These are phyloP conservation scores for Coemansia sp. DNA, from an alignment of 192 early-diverging fungal genomes.

Conservation along the genomic window DNA sequence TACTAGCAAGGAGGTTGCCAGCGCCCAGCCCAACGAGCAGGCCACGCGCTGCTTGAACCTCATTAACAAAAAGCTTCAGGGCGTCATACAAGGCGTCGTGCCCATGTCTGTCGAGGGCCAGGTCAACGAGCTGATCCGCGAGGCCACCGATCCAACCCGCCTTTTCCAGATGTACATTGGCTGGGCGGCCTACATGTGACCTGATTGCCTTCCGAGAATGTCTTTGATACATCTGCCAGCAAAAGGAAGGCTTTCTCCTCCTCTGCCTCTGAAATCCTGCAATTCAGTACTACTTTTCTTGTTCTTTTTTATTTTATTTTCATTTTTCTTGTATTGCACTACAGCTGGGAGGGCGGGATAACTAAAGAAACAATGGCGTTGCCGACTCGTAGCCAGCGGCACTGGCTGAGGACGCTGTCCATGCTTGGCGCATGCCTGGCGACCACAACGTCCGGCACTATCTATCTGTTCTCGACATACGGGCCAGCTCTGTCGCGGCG, in stretches of 20 bases:
- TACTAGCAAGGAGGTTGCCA: slow-evolving; percentile 14
- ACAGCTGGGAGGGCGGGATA: too few species aligned
- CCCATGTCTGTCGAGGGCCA: slow-evolving; percentile 77
- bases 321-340: background rate
- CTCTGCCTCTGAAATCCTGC: too few species aligned
- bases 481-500: slow-evolving; percentile 56
- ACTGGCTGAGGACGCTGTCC: slow-evolving; percentile 46
- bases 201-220: too few species aligned
- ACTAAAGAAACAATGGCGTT: slow-evolving; percentile 12
- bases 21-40: slow-evolving; percentile 56
- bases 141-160: slow-evolving; percentile 70
- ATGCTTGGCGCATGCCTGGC: slow-evolving; percentile 57
- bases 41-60: slow-evolving; percentile 62
- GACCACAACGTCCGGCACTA: slow-evolving; percentile 60
- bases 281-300: too few species aligned
- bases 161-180: slow-evolving; percentile 91
- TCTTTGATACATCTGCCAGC: background rate
- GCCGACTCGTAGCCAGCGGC: slow-evolving; percentile 33
- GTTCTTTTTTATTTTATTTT: slow-evolving; percentile 3
- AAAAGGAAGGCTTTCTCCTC: too few species aligned
- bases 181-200: slow-evolving; percentile 58
- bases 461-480: slow-evolving; percentile 71
- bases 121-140: slow-evolving; percentile 77
- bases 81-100: slow-evolving; percentile 44
- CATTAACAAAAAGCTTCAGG: slow-evolving; percentile 76